Conservation (phyloP, 495 filamentous ascomycete species). For the Podospora conica region DNA sequence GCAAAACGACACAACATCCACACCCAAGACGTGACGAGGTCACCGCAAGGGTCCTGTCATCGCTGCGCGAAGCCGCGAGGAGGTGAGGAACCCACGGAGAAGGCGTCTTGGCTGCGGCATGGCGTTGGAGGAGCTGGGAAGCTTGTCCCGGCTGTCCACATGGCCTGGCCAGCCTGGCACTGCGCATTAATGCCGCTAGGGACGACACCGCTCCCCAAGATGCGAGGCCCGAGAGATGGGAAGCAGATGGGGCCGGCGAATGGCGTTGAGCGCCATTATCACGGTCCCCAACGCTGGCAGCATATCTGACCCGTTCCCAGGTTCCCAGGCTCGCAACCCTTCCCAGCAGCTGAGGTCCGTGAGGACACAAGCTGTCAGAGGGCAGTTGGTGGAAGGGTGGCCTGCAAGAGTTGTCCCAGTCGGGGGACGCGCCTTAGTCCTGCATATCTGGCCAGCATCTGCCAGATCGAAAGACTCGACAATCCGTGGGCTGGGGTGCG, state of each 20-base stretch:
- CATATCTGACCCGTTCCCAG: neutral
- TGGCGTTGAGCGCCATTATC: constrained; percentile 6
- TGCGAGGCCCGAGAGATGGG: constrained; percentile 5
- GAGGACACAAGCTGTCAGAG: neutral
- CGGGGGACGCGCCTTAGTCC: constrained; percentile 1
- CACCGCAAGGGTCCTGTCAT: neutral
- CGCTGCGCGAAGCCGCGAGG: neutral
- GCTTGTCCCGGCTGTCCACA: neutral
- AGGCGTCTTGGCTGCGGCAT: neutral
- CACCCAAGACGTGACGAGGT: neutral
- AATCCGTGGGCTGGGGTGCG: neutral
- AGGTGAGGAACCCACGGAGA: neutral
- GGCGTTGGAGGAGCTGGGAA: neutral
- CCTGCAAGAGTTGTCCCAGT: constrained; percentile 6
- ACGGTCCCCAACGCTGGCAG: neutral
- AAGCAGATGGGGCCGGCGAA: constrained; percentile 1
- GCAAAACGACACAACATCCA: neutral
- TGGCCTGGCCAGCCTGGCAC: neutral
- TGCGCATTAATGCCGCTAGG: constrained; percentile 5
- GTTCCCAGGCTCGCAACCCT: too few relatives aligned
- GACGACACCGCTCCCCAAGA: neutral
- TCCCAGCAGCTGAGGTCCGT: neutral
- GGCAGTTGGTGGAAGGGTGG: neutral
- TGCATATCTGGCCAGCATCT: constrained; percentile 3
- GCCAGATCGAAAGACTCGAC: constrained; percentile 4